These are phyloP conservation scores for Nannizziopsis barbatae DNA, from an alignment of 2,329 filamentous ascomycete species.

Conservation along the genomic window DNA sequence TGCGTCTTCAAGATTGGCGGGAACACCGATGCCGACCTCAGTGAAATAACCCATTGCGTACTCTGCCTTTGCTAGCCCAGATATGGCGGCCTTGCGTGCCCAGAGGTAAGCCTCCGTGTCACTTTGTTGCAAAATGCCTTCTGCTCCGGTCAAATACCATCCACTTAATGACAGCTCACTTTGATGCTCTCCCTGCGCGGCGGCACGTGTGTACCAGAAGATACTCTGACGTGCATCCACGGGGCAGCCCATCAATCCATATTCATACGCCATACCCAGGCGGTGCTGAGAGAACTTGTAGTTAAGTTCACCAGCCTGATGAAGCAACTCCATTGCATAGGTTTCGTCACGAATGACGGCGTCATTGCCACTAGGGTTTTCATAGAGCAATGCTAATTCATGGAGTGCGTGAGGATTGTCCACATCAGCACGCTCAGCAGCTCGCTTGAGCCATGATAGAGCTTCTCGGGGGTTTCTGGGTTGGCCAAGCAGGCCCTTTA, in stretches of 20 bases:
- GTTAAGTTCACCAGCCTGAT: slow-evolving; percentile 72
- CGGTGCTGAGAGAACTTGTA: slow-evolving; percentile 95
- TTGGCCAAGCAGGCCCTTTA: slow-evolving; percentile 90
- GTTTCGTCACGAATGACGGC: slow-evolving; percentile 67
- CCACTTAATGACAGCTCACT: slow-evolving; percentile 72
- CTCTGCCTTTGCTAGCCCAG: slow-evolving; percentile 82
- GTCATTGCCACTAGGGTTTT: slow-evolving; percentile 49
- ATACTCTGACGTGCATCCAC: slow-evolving; percentile 79
- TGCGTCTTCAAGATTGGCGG: slow-evolving; percentile 80
- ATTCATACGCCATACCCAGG: slow-evolving; percentile 79
- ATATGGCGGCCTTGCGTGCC: slow-evolving; percentile 84
- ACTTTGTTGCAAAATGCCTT: slow-evolving; percentile 77
- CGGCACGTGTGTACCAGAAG: slow-evolving; percentile 85
- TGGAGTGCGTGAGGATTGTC: slow-evolving; percentile 94
- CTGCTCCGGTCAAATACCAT: slow-evolving; percentile 90
- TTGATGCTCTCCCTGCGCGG: slow-evolving; percentile 87
- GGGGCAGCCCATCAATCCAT: slow-evolving; percentile 68
- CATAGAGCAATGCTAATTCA: slow-evolving; percentile 60
- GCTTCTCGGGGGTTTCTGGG: slow-evolving; percentile 71
- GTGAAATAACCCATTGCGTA: slow-evolving; percentile 98
- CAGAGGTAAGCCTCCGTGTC: slow-evolving; percentile 96
- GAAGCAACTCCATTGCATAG: slow-evolving; percentile 72
- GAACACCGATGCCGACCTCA: slow-evolving; percentile 82
- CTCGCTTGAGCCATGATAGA: slow-evolving; percentile 83
- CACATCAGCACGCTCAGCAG: slow-evolving; percentile 72